A percentile compares a stretch with the other conserved stretches of the same genome.
Conservation (phyloP, 2,329 filamentous ascomycete genomes). For the Fusarium bactridioides region DNA sequence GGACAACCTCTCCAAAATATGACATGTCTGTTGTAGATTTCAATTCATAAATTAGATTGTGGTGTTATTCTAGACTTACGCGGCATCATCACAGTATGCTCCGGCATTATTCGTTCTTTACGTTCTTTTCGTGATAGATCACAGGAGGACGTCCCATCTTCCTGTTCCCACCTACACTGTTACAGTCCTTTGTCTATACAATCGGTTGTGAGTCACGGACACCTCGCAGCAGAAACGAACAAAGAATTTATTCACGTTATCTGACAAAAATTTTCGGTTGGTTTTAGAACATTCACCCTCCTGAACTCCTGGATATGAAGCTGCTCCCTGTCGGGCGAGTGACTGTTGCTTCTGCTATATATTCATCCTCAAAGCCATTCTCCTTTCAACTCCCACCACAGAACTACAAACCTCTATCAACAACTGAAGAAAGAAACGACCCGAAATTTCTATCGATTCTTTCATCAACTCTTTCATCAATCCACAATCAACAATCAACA, state of each 20-base stretch:
- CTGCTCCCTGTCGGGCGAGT: background rate
- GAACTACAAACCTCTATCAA: background rate
- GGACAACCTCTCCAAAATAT: background rate
- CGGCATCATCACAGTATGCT: background rate
- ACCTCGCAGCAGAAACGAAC: background rate
- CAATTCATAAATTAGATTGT: background rate
- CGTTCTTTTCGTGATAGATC: background rate
- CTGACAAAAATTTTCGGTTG: background rate
- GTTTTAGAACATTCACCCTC: background rate
- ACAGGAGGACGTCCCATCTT: background rate
- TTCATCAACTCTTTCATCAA: background rate
- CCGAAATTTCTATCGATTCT: too few species aligned
- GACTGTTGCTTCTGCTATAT: background rate
- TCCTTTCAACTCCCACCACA: background rate
- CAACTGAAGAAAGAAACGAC: background rate
- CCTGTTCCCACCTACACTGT: background rate
- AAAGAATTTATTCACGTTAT: background rate
- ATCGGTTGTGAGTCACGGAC: background rate
- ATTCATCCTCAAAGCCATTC: background rate
- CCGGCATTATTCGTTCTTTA: background rate
- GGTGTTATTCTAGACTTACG: background rate
- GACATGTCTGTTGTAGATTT: background rate
- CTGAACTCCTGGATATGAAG: background rate
- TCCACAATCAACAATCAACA: background rate
- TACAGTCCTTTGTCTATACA: background rate